phyloP scores from a whole-genome alignment of 768 basidiomycete species.

The Grammothele lineata region DNA sequence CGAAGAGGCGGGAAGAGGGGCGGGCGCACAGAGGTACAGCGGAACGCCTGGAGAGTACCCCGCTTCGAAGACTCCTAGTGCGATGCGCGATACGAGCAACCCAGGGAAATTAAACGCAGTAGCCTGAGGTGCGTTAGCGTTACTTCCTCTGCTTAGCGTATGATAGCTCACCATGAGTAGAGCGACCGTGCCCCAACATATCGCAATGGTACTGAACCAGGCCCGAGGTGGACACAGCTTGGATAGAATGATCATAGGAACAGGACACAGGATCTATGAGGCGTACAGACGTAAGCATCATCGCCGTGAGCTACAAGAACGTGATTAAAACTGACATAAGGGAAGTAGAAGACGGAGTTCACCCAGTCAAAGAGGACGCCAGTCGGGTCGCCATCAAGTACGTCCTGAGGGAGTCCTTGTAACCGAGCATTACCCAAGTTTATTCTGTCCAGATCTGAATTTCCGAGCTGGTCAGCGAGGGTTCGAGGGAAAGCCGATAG shows the following conservation, averaged over 20 bases:
- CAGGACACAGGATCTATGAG: conserved; percentile 65
- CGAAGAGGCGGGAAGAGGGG: conserved; percentile 68
- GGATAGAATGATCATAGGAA: conserved; percentile 60
- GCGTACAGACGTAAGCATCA: not conserved
- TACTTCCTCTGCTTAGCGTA: too few relatives aligned
- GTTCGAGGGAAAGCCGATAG: too few relatives aligned
- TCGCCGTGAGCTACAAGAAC: not conserved
- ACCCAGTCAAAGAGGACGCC: conserved; percentile 73
- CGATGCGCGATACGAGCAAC: conserved; percentile 49
- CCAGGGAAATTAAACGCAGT: conserved; percentile 53
- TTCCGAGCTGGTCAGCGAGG: not conserved
- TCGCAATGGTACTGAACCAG: conserved; percentile 61
- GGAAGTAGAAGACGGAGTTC: conserved; percentile 73
- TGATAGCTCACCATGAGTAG: conserved; percentile 55
- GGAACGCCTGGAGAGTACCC: conserved; percentile 70
- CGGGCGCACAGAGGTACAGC: conserved; percentile 62
- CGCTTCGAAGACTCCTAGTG: conserved; percentile 66
- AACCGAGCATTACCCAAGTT: conserved; percentile 79
- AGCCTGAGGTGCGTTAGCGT: too few relatives aligned
- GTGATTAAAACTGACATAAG: conserved; percentile 49
- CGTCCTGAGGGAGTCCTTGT: conserved; percentile 63
- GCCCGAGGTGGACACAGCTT: conserved; percentile 65
- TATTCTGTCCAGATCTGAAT: conserved; percentile 60
- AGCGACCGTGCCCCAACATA: conserved; percentile 73
- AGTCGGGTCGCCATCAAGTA: conserved; percentile 61